Percentiles rank a stretch among this genome's conserved stretches.
Conservation (phyloP, 2,329 filamentous ascomycete genomes). For the Byssothecium circinans region DNA sequence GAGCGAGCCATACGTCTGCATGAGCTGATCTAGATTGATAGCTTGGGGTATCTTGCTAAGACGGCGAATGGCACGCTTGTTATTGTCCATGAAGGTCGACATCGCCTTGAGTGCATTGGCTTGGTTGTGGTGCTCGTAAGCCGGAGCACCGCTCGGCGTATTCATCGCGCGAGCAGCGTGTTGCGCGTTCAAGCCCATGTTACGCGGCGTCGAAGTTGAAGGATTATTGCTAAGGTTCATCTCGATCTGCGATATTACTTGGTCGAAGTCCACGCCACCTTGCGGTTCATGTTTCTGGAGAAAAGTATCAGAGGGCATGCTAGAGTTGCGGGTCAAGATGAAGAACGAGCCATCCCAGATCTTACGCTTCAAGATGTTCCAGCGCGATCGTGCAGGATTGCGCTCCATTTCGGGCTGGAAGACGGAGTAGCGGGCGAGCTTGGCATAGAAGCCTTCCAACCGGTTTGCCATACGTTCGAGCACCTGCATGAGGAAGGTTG, state of each 20-base stretch:
- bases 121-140: conserved; percentile 49
- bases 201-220: conserved; percentile 16
- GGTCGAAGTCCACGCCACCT: conserved; percentile 50
- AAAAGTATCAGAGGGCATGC: conserved; percentile 9
- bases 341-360: conserved; percentile 58
- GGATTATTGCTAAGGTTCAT: conserved; percentile 31
- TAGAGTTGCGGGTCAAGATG: conserved; percentile 45
- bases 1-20: conserved; percentile 16
- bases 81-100: conserved; percentile 35
- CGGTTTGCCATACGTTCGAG: conserved; percentile 58
- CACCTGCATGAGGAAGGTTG: conserved; percentile 54
- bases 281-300: conserved; percentile 11
- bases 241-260: conserved; percentile 49
- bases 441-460: conserved; percentile 56
- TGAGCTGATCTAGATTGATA: conserved; percentile 20
- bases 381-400: conserved; percentile 57
- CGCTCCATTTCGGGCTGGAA: conserved; percentile 56
- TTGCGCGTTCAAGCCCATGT: conserved; percentile 46
- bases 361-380: conserved; percentile 54
- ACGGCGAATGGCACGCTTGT: conserved; percentile 24
- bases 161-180: conserved; percentile 44
- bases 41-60: conserved; percentile 22
- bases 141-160: conserved; percentile 40
- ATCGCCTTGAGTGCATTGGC: conserved; percentile 49
- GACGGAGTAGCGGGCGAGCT: conserved; percentile 53